Evolutionary conservation across 192 early-diverging fungal species (phyloP), one percentile per base, ranked within the genome.

Genomic region (Globomyces pollinis-pini): DNA sequence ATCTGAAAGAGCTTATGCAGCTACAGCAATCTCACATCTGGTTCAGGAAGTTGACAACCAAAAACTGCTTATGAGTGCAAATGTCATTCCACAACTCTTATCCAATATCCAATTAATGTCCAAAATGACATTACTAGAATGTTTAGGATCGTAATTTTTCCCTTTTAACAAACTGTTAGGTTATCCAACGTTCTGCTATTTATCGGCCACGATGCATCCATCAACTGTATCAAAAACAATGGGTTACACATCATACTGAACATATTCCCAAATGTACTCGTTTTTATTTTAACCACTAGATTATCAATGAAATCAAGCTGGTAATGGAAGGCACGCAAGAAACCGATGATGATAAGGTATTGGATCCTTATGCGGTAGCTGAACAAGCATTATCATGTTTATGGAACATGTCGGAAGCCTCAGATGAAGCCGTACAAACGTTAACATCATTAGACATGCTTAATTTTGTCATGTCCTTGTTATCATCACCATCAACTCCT

Each of bases 1-100:
- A n/a, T n/a, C n/a, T n/a, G 93, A 96, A 34, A 72, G 91, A 4
- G 83, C 84, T 4, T 96, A 91, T 91, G 89, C 93, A 1, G 88
- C 88, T 13, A 86, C 90, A 28, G 88, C 89, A 56, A 78, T 89
- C 15, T 89, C 88, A 34, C 86, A 92, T 68, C 70, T 96, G 30
- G 70, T 90, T 63, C 75, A 84, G 60, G 80, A 87, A 49, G 69
- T 59, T 11, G 64, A 67, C n/a, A 85, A 81, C 4, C 83, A 88
- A 15, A 80, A 85, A 49, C 61, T 88, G 50, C 74, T 96, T 49
- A 75, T 94, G n/a, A 74, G 82, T 43, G 85, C 83, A 51, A 78
- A 82, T 64, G 60, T 92, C 26, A 64, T 89, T 21, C 68, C 66
- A 16, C 85, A 30, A 74, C 84, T n/a, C 65, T 94, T 20, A 79